Conservation (phyloP, 495 filamentous ascomycete species). For the Podospora conica region DNA sequence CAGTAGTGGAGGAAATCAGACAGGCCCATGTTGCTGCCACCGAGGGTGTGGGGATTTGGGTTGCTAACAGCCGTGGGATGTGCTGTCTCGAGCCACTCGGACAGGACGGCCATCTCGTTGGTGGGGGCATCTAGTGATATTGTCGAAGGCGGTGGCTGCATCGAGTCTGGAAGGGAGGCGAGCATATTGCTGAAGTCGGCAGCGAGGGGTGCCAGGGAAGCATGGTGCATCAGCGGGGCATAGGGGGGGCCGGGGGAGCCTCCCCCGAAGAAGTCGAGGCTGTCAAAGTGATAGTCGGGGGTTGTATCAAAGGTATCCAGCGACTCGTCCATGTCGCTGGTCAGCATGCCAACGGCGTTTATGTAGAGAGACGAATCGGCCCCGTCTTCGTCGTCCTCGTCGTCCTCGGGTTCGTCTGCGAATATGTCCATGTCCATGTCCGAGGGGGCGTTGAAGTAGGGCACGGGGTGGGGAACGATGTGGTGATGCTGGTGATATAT, state of each 20-base stretch:
- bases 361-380: slow-evolving; percentile 18
- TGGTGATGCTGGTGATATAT: neutral
- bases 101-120: neutral
- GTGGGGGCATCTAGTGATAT: neutral
- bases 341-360: slow-evolving; percentile 15
- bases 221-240: no score
- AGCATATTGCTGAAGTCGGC: neutral
- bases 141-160: neutral
- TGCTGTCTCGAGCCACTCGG: slow-evolving; percentile 9
- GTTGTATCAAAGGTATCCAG: slow-evolving; percentile 3
- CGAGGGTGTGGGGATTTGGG: slow-evolving; percentile 21
- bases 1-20: slow-evolving; percentile 27
- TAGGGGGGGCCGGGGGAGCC: neutral
- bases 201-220: neutral
- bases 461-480: neutral
- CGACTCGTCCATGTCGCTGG: slow-evolving; percentile 16
- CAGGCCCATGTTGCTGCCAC: slow-evolving; percentile 25
- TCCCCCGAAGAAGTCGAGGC: neutral
- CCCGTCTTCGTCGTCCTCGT: slow-evolving; percentile 17
- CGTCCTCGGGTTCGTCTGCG: no score
- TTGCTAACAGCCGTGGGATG: slow-evolving; percentile 18
- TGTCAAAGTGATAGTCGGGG: neutral
- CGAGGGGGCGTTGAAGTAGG: slow-evolving; percentile 2
- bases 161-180: neutral
- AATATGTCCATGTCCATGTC: slow-evolving; percentile 18